Base-by-base conservation (phyloP, 768 basidiomycete species). In the Mycena kentingensis region DNA sequence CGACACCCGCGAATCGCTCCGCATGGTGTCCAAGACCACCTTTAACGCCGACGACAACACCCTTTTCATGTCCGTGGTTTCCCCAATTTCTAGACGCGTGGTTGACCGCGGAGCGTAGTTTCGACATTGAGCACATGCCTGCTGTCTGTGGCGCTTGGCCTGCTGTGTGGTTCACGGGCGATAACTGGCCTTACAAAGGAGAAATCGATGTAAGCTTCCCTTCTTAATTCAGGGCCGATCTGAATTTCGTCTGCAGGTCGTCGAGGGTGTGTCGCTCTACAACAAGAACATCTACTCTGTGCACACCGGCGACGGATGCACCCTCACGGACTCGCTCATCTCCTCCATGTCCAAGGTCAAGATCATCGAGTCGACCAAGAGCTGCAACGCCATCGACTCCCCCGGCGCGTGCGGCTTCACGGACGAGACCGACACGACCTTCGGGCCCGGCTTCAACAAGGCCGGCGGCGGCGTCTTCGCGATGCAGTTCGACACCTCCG, bases 391-490 rank as follows among this genome's bases (percentile, higher is more conserved):
- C 18, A 52, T 47, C 44, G 67, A 59, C 45, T 49, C 57, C 62
- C 69, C 77, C 59, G 59, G 71, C 7, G 78, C 76, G 3, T 81
- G 79, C 61, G 74, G 70, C 18, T 70, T 72, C 48, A 22, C 52
- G 22, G 74, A 75, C 60, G 49, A 55, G 19, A 61, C 60, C 29
- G 57, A 64, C 28, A 55, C 51, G n/a, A 66, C 68, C 15, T 79
- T 70, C 60, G 78, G 79, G 24, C 68, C 65, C 16, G 68, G 63
- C 15, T 74, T 79, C 65, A 77, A 78, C 57, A 62, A 46, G 18
- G 65, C 61, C 25, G 76, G 72, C 24, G 79, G 79, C 12, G 79
- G 78, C 28, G 74, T 80, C 26, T 80, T 64, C 49, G 77, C 73
- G 18, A 69, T 71, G 45, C 60, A 72, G 48, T 68, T 72, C 57